These are phyloP conservation scores for Quercus wislizeni DNA, from an alignment of 306 rosid genomes.

Conservation along the genomic window DNA sequence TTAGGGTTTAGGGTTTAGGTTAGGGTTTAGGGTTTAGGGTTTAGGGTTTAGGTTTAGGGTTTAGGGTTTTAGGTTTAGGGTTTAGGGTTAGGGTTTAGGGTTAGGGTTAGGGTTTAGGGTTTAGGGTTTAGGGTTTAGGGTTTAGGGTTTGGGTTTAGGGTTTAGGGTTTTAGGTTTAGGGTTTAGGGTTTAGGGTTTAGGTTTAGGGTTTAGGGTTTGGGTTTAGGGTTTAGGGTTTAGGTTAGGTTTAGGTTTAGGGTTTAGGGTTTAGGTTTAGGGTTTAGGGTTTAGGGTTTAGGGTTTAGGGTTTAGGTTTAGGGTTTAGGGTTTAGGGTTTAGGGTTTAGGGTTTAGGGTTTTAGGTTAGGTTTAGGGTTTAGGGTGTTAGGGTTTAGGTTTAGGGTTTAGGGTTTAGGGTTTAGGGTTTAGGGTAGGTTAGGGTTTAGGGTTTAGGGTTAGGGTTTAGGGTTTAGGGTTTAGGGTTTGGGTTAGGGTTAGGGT, in stretches of 20 bases:
- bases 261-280: not conserved
- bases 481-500: slow-evolving; percentile 12
- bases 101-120: too few species aligned
- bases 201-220: not conserved
- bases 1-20: too few species aligned
- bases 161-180: not conserved
- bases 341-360: not conserved
- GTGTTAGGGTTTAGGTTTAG: slow-evolving; percentile 4
- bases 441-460: slow-evolving; percentile 3
- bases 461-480: slow-evolving; percentile 7
- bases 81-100: too few species aligned
- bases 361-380: slow-evolving; percentile 10
- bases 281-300: slow-evolving; percentile 3
- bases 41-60: too few species aligned
- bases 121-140: not conserved
- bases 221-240: slow-evolving; percentile 6
- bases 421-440: slow-evolving; percentile 7
- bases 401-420: slow-evolving; percentile 7
- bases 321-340: not conserved
- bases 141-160: not conserved
- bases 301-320: slow-evolving; percentile 5
- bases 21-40: too few species aligned
- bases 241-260: slow-evolving; percentile 2
- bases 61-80: too few species aligned
- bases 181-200: not conserved